Base-by-base conservation (phyloP, 208 protist genomes). In the Herpetomonas samuelpessoai region DNA sequence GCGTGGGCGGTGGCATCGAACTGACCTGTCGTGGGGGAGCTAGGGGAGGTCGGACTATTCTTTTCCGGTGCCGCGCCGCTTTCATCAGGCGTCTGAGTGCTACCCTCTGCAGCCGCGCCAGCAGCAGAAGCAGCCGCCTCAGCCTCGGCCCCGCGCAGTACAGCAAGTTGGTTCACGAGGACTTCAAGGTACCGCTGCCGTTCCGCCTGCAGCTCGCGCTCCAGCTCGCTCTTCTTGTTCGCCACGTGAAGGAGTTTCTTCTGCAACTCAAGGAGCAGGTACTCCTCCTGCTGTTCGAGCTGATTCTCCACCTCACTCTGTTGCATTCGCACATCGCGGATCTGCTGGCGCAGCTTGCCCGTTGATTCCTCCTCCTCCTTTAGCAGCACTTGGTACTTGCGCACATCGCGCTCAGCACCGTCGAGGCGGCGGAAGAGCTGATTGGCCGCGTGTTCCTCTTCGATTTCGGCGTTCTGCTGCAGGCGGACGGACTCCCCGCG, bases 361-460 rank as follows among this genome's bases (percentile, higher is more conserved):
- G 60, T 65, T 14, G 77, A 72, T 21, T 61, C 51, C 49, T 72
- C 52, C 68, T 94, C 82, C 58, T 94, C 80, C 28, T 73, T 57
- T 24, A 95, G 63, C 35, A 78, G 53, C 10, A 25, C 9, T 47
- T 75, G 66, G 39, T 81, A 81, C 7, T 72, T 68, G 54, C 66
- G 68, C 38, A 76, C 76, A 28, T 93, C 79, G 26, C 57, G 62
- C 62, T 88, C 73, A 3, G 73, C 82, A 24, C 55, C 77, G 54
- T 89, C 76, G 27, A 93, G 71, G 28, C 78, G 74, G 12, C 85
- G 79, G 35, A 95, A 69, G n/a, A 90, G 70, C 50, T 85, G 81
- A 47, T 92, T 95, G 1, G 88, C 73, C 39, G 81, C 53, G 39
- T 82, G 68, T 44, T 95, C 88, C 58, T 95, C 88, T 58, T 91